A percentile compares a stretch with the other conserved stretches of the same genome.
Evolutionary conservation across 306 rosid genomes (phyloP).

Genomic region (Ochetophila trinervis): DNA sequence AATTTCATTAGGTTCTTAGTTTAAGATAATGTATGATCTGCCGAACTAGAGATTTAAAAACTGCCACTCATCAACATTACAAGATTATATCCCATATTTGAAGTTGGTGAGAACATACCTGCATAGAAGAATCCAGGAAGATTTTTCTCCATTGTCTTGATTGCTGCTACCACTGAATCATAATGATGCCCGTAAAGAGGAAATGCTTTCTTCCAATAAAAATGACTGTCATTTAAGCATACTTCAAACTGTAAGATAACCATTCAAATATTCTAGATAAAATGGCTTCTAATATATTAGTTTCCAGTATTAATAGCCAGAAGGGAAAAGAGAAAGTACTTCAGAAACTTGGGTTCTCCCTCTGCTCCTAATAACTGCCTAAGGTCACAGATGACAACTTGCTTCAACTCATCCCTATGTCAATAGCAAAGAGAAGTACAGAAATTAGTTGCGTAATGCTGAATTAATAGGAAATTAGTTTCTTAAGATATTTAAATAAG

Average conservation of each 20-base stretch:
- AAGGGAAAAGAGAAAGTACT: constrained; percentile 44
- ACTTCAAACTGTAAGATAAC: constrained; percentile 20
- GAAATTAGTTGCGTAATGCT: constrained; percentile 19
- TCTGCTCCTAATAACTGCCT: constrained; percentile 81
- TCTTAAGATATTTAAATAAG: constrained; percentile 17
- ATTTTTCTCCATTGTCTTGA: constrained; percentile 71
- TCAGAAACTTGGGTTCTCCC: constrained; percentile 78
- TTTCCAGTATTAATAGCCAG: neutral
- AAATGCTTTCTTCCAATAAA: constrained; percentile 86
- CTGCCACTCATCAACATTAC: neutral
- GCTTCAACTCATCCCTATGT: constrained; percentile 66
- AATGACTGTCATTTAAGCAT: constrained; percentile 65
- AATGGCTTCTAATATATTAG: constrained; percentile 3
- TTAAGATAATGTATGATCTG: neutral
- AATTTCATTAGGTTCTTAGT: too few relatives aligned
- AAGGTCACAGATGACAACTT: constrained; percentile 78
- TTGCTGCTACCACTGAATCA: constrained; percentile 74
- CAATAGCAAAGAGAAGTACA: constrained; percentile 15
- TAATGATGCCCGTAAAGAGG: constrained; percentile 79
- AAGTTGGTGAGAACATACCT: constrained; percentile 41
- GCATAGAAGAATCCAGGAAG: constrained; percentile 93
- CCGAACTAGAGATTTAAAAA: neutral
- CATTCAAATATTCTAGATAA: constrained; percentile 5
- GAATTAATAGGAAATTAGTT: too few relatives aligned
- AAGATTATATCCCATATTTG: constrained; percentile 3